Conservation (phyloP, 1,284 basidiomycete genomes). For the Trichosporon faecale region DNA sequence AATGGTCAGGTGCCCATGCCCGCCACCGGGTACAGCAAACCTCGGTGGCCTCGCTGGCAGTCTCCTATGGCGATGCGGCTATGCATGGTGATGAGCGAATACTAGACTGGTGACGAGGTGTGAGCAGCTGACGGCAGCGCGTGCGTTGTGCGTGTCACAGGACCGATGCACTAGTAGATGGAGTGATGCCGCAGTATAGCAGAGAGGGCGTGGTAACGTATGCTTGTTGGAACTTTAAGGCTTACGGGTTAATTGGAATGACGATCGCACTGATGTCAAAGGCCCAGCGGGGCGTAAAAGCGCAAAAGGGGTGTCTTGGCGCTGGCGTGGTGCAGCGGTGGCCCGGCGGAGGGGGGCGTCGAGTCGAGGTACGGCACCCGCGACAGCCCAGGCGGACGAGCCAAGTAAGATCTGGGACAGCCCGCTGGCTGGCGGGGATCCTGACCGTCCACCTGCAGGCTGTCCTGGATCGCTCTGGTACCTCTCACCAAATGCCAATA, state of each 20-base stretch:
- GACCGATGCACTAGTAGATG: background rate
- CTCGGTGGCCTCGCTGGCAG: background rate
- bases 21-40: background rate
- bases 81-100: background rate
- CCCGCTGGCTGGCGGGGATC: background rate
- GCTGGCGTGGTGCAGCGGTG: background rate
- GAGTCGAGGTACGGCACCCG: background rate
- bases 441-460: background rate
- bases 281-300: background rate
- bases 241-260: slow-evolving; percentile 3
- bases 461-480: background rate
- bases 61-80: background rate
- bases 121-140: slow-evolving; percentile 1
- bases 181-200: background rate
- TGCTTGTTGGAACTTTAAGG: slow-evolving; percentile 8
- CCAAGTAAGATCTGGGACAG: background rate
- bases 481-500: slow-evolving; percentile 6
- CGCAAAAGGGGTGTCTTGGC: slow-evolving; percentile 8
- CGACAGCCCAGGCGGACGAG: background rate
- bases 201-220: background rate
- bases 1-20: background rate
- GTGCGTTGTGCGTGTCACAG: background rate
- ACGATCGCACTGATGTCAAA: slow-evolving; percentile 11
- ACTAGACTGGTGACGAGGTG: background rate
- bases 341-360: background rate